A percentile compares a stretch with the other conserved stretches of the same genome.
Conservation (phyloP, 2,329 filamentous ascomycete species). For the Verticillium nubilum region DNA sequence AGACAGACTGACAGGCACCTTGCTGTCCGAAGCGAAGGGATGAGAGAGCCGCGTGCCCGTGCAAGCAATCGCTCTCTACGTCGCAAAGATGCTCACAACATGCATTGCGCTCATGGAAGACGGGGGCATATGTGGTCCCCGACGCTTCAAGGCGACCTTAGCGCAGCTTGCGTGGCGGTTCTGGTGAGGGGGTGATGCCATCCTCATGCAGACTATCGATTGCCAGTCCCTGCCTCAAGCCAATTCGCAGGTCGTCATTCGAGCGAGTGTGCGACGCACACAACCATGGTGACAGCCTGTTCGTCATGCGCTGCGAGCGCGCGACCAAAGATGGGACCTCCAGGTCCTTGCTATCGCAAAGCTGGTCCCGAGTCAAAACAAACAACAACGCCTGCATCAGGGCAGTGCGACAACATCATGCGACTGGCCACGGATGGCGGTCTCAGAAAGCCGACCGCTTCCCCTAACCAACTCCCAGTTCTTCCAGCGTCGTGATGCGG, state of each 20-base stretch:
- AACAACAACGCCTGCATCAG: neutral
- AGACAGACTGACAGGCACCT: neutral
- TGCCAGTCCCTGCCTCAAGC: neutral
- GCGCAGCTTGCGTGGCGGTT: constrained; percentile 23
- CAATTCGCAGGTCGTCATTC: neutral
- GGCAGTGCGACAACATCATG: constrained; percentile 3
- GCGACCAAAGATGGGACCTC: neutral
- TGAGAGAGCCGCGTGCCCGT: neutral
- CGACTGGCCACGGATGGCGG: constrained; percentile 9
- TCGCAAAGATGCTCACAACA: neutral
- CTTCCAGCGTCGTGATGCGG: neutral
- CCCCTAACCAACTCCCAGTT: neutral
- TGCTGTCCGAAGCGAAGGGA: neutral
- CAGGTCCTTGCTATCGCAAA: neutral
- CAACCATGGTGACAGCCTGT: neutral
- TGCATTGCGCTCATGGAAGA: neutral
- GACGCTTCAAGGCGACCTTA: constrained; percentile 7
- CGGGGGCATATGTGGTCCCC: neutral
- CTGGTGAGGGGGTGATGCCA: constrained; percentile 18
- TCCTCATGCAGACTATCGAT: constrained; percentile 7
- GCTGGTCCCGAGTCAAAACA: neutral
- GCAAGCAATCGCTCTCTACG: neutral
- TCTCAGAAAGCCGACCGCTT: constrained; percentile 1
- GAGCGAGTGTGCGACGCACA: neutral
- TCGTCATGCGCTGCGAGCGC: neutral